Conservation (phyloP, 2,329 filamentous ascomycete species). For the Monilinia vaccinii-corymbosi region DNA sequence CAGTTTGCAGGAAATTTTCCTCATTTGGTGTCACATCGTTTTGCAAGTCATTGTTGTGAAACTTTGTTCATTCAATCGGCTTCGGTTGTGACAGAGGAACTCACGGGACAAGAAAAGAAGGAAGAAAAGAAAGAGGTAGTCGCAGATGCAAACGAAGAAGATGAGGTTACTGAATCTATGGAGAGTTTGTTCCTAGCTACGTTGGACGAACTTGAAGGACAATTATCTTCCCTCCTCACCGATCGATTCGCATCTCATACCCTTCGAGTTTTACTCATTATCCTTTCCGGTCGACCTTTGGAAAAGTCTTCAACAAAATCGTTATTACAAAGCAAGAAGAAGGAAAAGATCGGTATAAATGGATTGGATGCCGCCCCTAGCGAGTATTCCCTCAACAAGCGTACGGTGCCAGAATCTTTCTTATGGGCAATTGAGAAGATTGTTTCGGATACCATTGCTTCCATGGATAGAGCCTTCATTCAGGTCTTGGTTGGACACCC, state of each 20-base stretch:
- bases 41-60: conserved; percentile 96
- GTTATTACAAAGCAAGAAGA: conserved; percentile 84
- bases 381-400: conserved; percentile 37
- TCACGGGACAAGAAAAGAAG: conserved; percentile 38
- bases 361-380: conserved; percentile 40
- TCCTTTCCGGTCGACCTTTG: conserved; percentile 75
- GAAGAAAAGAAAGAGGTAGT: conserved; percentile 42
- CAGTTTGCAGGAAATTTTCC: conserved; percentile 83
- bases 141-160: conserved; percentile 44
- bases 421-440: conserved; percentile 69
- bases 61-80: conserved; percentile 81
- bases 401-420: conserved; percentile 72
- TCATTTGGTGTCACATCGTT: conserved; percentile 85
- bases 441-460: conserved; percentile 64
- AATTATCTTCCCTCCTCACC: conserved; percentile 70
- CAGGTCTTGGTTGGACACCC: conserved; percentile 80
- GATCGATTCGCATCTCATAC: conserved; percentile 88
- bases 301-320: conserved; percentile 60
- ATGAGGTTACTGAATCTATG: conserved; percentile 49
- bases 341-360: conserved; percentile 67
- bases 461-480: conserved; percentile 70
- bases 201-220: conserved; percentile 78
- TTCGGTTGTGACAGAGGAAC: conserved; percentile 66
- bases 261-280: conserved; percentile 73
- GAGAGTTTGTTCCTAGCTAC: conserved; percentile 78